Conservation (phyloP, 2,329 filamentous ascomycete species). For the Aureobasidium sp. region DNA sequence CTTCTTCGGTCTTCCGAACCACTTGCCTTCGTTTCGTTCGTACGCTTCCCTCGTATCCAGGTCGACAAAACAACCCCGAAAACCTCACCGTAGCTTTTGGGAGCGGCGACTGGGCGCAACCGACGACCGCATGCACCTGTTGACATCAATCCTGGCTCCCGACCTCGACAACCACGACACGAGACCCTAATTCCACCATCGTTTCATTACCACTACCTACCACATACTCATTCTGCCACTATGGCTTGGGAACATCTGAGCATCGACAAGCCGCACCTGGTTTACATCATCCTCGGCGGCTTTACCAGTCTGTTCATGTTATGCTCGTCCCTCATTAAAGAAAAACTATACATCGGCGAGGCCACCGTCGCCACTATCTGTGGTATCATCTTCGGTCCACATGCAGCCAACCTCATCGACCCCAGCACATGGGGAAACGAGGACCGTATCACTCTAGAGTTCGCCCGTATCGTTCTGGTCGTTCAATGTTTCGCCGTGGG, state of each 20-base stretch:
- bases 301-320: constrained; percentile 99
- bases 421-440: constrained; percentile 69
- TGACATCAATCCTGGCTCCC: neutral
- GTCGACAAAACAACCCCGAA: neutral
- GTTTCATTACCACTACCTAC: neutral
- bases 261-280: constrained; percentile 92
- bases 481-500: constrained; percentile 90
- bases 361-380: constrained; percentile 86
- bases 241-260: constrained; percentile 77
- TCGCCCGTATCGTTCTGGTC: constrained; percentile 80
- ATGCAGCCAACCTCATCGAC: constrained; percentile 73
- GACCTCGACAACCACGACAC: neutral
- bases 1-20: neutral
- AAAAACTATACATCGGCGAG: constrained; percentile 97
- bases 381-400: constrained; percentile 81
- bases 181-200: neutral
- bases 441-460: constrained; percentile 81
- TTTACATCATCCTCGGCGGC: constrained; percentile 95
- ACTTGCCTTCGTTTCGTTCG: neutral
- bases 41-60: neutral
- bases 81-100: constrained; percentile 12
- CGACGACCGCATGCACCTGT: constrained; percentile 35
- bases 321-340: constrained; percentile 95
- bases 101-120: constrained; percentile 44
- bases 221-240: neutral